These are phyloP conservation scores for Termitomyces sp. DNA, from an alignment of 768 basidiomycete species.

Conservation along the genomic window DNA sequence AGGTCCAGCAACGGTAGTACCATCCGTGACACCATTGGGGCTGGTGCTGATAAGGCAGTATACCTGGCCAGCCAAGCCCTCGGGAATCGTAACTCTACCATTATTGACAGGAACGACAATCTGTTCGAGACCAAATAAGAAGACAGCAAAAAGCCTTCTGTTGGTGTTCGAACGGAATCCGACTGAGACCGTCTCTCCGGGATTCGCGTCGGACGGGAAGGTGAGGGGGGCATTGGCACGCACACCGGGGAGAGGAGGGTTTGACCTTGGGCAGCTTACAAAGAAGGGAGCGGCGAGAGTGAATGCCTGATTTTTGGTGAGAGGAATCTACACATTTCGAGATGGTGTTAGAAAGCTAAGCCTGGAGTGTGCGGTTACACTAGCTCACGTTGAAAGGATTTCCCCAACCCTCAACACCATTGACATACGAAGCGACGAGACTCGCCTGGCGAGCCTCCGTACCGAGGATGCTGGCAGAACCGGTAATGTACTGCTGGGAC, in stretches of 20 bases:
- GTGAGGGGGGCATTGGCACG: conserved; percentile 43
- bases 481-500: conserved; percentile 7
- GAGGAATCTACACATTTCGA: conserved; percentile 19
- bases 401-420: conserved; percentile 11
- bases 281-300: conserved; percentile 39
- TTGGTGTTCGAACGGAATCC: neutral
- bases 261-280: conserved; percentile 41
- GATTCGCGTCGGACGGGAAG: conserved; percentile 13
- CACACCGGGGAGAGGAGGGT: conserved; percentile 37
- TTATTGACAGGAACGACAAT: conserved; percentile 4
- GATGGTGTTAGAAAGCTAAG: neutral
- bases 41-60: conserved; percentile 8
- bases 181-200: conserved; percentile 6
- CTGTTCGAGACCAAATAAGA: conserved; percentile 6
- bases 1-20: conserved; percentile 9
- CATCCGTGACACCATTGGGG: conserved; percentile 5
- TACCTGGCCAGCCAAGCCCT: conserved; percentile 5
- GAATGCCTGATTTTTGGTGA: conserved; percentile 25
- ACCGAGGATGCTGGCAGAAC: conserved; percentile 10
- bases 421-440: conserved; percentile 5
- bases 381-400: conserved; percentile 9
- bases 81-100: conserved; percentile 6
- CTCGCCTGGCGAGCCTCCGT: conserved; percentile 11
- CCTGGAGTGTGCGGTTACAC: neutral
- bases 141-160: conserved; percentile 4